These are phyloP conservation scores for Quercus rubra DNA, from an alignment of 306 rosid species.

Conservation along the genomic window DNA sequence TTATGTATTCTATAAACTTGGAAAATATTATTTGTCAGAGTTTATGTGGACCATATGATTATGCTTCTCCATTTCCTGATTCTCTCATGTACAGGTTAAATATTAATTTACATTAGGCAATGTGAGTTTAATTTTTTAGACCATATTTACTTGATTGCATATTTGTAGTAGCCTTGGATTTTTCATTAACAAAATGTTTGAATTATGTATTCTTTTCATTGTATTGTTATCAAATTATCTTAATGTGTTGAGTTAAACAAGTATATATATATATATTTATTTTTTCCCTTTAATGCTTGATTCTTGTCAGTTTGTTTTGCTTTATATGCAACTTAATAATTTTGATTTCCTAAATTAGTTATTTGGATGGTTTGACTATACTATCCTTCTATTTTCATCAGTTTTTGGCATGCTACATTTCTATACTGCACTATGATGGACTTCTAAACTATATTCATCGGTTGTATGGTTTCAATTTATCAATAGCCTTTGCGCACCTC, in stretches of 20 bases:
- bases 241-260: too few species aligned
- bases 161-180: background rate
- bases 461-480: background rate
- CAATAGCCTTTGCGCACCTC: background rate
- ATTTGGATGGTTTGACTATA: background rate
- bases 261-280: too few species aligned
- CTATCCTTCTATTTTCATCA: background rate
- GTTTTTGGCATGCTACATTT: background rate
- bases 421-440: background rate
- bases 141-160: background rate
- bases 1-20: too few species aligned
- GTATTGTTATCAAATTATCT: too few species aligned
- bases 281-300: background rate
- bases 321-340: too few species aligned
- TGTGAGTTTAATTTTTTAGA: background rate
- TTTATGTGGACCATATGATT: too few species aligned
- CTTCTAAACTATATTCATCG: background rate
- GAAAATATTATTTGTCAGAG: too few species aligned
- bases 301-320: too few species aligned
- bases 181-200: background rate
- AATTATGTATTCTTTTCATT: too few species aligned
- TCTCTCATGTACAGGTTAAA: too few species aligned
- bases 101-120: background rate
- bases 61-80: too few species aligned
- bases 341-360: background rate